Evolutionary conservation across 805 yeast genomes (phyloP).

Genomic region (Candida ascalaphidarum): DNA sequence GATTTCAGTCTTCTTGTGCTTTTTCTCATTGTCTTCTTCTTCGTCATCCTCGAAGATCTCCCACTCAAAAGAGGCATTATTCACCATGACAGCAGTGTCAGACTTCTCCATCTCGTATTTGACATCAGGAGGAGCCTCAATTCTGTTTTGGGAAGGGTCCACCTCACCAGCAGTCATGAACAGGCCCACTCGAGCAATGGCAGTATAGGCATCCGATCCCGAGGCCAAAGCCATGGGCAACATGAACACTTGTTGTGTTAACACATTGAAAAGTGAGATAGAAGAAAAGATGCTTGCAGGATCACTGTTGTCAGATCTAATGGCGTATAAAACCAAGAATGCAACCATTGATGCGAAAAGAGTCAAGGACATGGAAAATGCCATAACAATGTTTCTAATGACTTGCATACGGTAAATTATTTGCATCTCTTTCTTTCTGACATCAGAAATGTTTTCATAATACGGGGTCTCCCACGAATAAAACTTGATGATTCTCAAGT

Average conservation of each 20-base stretch:
- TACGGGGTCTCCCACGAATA: constrained; percentile 92
- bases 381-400: constrained; percentile 48
- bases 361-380: constrained; percentile 62
- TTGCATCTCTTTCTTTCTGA: constrained; percentile 55
- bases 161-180: constrained; percentile 39
- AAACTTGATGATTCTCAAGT: constrained; percentile 75
- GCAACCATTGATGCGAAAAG: constrained; percentile 60
- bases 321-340: constrained; percentile 29
- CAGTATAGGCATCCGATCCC: constrained; percentile 59
- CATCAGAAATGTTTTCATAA: constrained; percentile 40
- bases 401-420: constrained; percentile 57
- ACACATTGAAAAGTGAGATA: constrained; percentile 54
- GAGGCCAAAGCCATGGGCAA: constrained; percentile 65
- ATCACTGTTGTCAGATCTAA: constrained; percentile 17
- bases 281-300: constrained; percentile 68
- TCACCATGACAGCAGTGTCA: constrained; percentile 38
- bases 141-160: constrained; percentile 21
- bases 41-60: constrained; percentile 23
- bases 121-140: constrained; percentile 13
- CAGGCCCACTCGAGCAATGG: constrained; percentile 48
- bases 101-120: constrained; percentile 14
- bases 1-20: constrained; percentile 2
- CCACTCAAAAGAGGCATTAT: constrained; percentile 62
- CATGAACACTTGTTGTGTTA: constrained; percentile 56
- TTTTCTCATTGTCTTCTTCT: constrained; percentile 20